Base-by-base conservation (phyloP, 306 rosid genomes). In the Luffa acutangula region DNA sequence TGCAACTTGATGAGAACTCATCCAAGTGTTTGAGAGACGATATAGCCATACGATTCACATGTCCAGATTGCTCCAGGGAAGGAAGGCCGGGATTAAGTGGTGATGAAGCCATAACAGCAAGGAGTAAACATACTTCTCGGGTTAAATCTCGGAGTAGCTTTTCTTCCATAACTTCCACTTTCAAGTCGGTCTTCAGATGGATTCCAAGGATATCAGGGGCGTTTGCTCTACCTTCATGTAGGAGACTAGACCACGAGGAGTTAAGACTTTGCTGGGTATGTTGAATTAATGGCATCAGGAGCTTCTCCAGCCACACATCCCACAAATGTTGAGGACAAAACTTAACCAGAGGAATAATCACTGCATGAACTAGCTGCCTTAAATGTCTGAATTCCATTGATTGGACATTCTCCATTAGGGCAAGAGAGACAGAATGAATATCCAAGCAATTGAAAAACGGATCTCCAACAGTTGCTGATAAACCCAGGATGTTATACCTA, bases 371-470 rank as follows among this genome's bases (percentile, higher is more conserved):
- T 86, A 96, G 97, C 86, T 84, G 94, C 78, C 90, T 89, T 71
- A 91, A 83, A 87, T 96, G 99, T 87, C 99, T 90, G 93, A 96
- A 96, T 78, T 96, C 99, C 97, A 93, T 96, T 18, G 97, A 90
- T 63, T 91, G 96, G 80, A 93, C 80, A 86, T 96, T 96, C 94
- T 96, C 99, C 91, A 89, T 83, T 15, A 96, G 82, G 65, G 98
- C 91, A 83, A 91, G 56, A 25, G 87, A 89, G 80, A 96, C 88
- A 74, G 87, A 90, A 74, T 93, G 82, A 58, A 80, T 84, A 86
- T 96, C 97, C 84, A 85, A 76, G 81, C 82, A 80, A 85, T 87
- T 90, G 93, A 90, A 95, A 89, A 93, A 89, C 5, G 90, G 79
- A 80, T 89, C 97, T 52, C 99, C 97, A 72, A 91, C 66, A 5